Evolutionary conservation across 192 early-diverging fungal genomes (phyloP), one percentile per base, ranked within the genome.

Genomic region (Coemansia sp.): DNA sequence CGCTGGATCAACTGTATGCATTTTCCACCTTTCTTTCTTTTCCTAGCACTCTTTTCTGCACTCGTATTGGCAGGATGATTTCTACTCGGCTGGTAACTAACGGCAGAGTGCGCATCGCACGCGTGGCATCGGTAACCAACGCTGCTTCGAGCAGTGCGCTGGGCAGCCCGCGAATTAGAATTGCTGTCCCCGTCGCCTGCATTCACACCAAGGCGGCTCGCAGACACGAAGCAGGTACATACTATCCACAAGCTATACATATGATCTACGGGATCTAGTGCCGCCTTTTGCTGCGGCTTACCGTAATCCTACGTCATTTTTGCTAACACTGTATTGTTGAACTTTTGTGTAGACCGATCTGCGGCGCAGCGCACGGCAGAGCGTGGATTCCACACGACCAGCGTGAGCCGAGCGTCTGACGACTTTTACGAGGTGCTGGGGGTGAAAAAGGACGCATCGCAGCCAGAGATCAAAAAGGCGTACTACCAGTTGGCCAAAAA

Each of bases 401-500:
- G 55, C 8, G 19, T 22, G 7, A 8, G 15, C 19, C 47, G 39
- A 2, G 62, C 50, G 3, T 89, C 92, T 41, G 79, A 87, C 32
- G 92, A 98, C 72, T 88, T 87, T 41, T 99, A 98, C 80, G 83
- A 89, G 15, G 83, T 94, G 9, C 84, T 99, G 24, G 94, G 94
- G 0, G 90, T 97, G 3, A 73, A 80, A 24, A 92, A 91, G 65
- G 83, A 83, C 39, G 88, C 95, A 4, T 87, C 91, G 25, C 83
- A 88, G 39, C 60, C 78, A 32, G 95, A 99, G 53, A 96, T 99
- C 75, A 99, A 99, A 74, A 94, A 96, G 80, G 92, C 94, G 10
- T 99, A 99, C 83, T 99, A 99, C 79, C 82, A 87, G 49, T 85
- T 98, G 56, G 97, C 97, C 21, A 96, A 97, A 74, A 87, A 97